These are phyloP conservation scores for Rhizopogon salebrosus DNA, from an alignment of 768 basidiomycete genomes.

Conservation along the genomic window DNA sequence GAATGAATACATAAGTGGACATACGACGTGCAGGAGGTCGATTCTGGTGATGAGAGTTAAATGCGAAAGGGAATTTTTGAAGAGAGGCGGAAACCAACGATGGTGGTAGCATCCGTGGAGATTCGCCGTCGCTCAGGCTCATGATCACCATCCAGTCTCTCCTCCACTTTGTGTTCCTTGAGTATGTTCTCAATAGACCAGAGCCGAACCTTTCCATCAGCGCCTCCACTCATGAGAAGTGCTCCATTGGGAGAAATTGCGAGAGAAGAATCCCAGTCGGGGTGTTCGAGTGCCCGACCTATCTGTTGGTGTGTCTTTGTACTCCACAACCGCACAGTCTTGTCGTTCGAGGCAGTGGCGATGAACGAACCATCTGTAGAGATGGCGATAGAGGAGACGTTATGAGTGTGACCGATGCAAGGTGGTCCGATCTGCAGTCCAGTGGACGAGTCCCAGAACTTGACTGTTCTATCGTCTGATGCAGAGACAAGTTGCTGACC, in stretches of 20 bases:
- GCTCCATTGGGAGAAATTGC: neutral
- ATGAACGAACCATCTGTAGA: slow-evolving; percentile 26
- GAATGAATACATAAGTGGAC: too few species aligned
- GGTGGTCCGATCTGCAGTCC: slow-evolving; percentile 25
- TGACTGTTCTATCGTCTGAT: slow-evolving; percentile 25
- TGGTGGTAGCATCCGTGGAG: neutral
- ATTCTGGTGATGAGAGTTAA: neutral
- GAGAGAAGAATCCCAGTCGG: neutral
- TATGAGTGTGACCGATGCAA: slow-evolving; percentile 21
- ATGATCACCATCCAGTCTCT: neutral
- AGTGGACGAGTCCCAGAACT: slow-evolving; percentile 24
- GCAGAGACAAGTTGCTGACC: slow-evolving; percentile 23
- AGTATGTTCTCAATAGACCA: neutral
- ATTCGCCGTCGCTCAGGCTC: neutral
- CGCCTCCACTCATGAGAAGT: slow-evolving; percentile 6
- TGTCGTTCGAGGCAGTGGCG: slow-evolving; percentile 27
- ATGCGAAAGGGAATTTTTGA: neutral
- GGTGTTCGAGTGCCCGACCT: neutral
- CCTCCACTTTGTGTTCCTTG: neutral
- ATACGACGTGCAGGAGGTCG: neutral
- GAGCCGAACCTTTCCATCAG: slow-evolving; percentile 2
- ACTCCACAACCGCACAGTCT: slow-evolving; percentile 23
- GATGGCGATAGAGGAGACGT: slow-evolving; percentile 26
- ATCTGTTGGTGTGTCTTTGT: neutral
- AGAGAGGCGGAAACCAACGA: neutral